Base-by-base conservation (phyloP, 805 yeast genomes). In the Cyberlindnera maclurae region DNA sequence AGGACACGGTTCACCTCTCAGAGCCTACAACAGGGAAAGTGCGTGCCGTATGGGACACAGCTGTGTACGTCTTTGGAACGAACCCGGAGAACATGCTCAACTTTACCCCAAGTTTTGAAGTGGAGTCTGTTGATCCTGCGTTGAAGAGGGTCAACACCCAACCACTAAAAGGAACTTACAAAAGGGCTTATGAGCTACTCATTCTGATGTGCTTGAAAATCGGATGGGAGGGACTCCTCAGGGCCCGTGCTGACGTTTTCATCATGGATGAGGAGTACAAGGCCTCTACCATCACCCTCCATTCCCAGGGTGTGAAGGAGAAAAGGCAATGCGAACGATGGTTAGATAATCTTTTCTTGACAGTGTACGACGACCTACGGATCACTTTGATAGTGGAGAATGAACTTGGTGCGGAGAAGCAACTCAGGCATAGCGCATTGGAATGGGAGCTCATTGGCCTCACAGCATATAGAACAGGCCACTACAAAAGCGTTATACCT, bases 141-240 rank as follows among this genome's bases (percentile, higher is more conserved):
- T 65, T 78, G 40, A 45, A 73, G 12, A 61, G 71, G 34, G 65
- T 78, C 37, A 77, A 77, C 12, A 76, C 73, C 10, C 66, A 75
- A 0, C 55, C 60, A 15, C 57, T 78, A 20, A 66, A 70, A 32
- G 73, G 78, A 4, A 75, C 84, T 1, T 74, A 75, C 43, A 60
- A 63, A 24, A 62, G 62, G 38, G 85, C 84, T 1, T 90, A 86
- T 57, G 80, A 79, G 31, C 60, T 88, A 40, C 60, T 90, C 40
- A 77, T 94, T 4, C 66, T 76, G 8, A 71, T 93, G 46, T 76
- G 79, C 3, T 71, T 79, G 15, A 62, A 69, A 17, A 65, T 79
- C 30, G 96, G 96, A 4, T 90, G 98, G 98, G 86, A 85, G 49
- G 74, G 71, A 27, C 59, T 87, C 27, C 67, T 89, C 47, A 65